Conservation (phyloP, 768 basidiomycete genomes). For the Agrocybe pediades region DNA sequence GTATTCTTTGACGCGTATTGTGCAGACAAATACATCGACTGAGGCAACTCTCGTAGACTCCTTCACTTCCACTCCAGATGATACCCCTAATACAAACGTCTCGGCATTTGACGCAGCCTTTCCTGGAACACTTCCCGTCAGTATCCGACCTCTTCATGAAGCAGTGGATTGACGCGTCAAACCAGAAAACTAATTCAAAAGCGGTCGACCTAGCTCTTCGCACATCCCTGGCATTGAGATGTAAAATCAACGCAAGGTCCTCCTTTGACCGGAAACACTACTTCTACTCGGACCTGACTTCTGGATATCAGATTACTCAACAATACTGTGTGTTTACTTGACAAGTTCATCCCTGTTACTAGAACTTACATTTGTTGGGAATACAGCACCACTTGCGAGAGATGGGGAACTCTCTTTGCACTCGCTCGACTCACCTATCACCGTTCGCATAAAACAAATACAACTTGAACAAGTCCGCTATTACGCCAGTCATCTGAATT, state of each 20-base stretch:
- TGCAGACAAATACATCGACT: background rate
- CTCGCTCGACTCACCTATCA: conserved; percentile 37
- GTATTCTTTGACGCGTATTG: conserved; percentile 28
- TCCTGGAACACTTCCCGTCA: conserved; percentile 90
- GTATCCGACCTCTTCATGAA: conserved; percentile 22
- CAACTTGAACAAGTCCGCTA: conserved; percentile 87
- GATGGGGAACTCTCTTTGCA: conserved; percentile 55
- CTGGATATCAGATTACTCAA: conserved; percentile 97
- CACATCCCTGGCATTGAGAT: conserved; percentile 76
- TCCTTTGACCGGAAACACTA: conserved; percentile 98
- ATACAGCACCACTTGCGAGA: conserved; percentile 75
- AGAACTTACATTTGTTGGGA: too few species aligned
- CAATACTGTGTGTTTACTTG: conserved; percentile 83
- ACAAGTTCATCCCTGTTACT: too few species aligned
- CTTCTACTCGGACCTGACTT: conserved; percentile 93
- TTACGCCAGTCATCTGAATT: background rate
- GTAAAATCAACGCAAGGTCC: conserved; percentile 65
- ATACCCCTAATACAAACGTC: conserved; percentile 72
- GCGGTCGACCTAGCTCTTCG: conserved; percentile 81
- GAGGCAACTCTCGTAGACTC: conserved; percentile 32
- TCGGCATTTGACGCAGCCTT: conserved; percentile 85
- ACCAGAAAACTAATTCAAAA: conserved; percentile 59
- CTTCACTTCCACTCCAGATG: conserved; percentile 40
- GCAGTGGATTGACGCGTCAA: background rate
- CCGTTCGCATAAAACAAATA: conserved; percentile 88